Conservation (phyloP, 192 early-diverging fungal species). For the Coemansia sp. region DNA sequence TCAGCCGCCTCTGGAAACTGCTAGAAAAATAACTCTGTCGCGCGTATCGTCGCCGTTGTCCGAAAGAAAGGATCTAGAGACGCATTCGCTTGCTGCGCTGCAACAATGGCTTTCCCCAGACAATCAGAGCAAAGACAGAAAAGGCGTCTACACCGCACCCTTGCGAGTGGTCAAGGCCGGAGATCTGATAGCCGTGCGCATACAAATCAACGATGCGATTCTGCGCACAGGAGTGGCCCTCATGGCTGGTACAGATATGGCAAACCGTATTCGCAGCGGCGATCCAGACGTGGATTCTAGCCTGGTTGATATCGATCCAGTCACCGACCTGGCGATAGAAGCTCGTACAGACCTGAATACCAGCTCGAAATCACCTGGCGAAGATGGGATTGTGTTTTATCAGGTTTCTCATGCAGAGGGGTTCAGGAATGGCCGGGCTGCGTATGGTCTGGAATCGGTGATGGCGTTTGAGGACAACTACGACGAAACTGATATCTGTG, state of each 20-base stretch:
- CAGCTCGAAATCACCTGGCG: neutral
- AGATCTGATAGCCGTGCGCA: constrained; percentile 44
- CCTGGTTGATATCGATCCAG: constrained; percentile 28
- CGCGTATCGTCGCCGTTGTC: constrained; percentile 49
- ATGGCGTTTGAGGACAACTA: constrained; percentile 3
- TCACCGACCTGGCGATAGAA: constrained; percentile 24
- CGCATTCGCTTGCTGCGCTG: constrained; percentile 32
- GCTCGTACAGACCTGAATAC: neutral
- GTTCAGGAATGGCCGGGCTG: constrained; percentile 16
- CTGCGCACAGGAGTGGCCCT: constrained; percentile 36
- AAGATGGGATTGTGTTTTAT: constrained; percentile 41
- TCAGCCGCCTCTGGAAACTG: constrained; percentile 36
- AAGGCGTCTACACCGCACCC: neutral
- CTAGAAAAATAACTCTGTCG: constrained; percentile 36
- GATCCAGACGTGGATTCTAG: constrained; percentile 8
- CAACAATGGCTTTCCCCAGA: constrained; percentile 34
- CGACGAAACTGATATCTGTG: constrained; percentile 8
- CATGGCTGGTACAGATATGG: constrained; percentile 26
- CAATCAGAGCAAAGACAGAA: too few relatives aligned
- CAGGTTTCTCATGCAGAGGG: constrained; percentile 41
- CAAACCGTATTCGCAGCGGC: constrained; percentile 17
- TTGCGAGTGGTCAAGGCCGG: constrained; percentile 41
- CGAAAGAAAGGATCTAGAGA: constrained; percentile 46
- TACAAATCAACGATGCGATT: constrained; percentile 32
- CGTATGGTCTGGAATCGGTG: constrained; percentile 3